Evolutionary conservation across 169 alveolate genomes (phyloP), one percentile per base, ranked within the genome.

Genomic region (Theileria annulata): DNA sequence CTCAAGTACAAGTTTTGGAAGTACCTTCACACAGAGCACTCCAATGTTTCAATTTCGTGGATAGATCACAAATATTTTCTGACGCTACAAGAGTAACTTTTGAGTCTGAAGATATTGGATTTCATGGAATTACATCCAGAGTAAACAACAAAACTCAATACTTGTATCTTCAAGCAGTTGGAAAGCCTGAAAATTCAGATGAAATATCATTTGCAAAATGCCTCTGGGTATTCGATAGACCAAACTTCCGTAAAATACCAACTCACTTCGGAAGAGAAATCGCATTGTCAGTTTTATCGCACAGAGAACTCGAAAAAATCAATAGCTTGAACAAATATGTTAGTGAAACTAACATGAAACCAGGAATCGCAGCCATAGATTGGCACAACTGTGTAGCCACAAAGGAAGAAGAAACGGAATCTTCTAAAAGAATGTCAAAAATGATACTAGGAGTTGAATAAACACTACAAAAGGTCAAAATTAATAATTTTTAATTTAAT

Each of bases 361-460:
- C 76, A 67, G 35, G 75, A 10, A 31, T 31, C 13, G 74, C 62
- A 67, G 89, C 89, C 15, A 47, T 77, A 15, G 86, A 82, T 35
- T 82, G 89, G 89, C 89, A 79, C 12, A 82, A 82, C 56, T 82
- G 89, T 54, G 48, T 64, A 37, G 64, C 86, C 5, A 31, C 51
- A 42, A 60, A 37, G 47, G 82, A 82, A 0, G 66, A 42, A 23
- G 89, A 82, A 31, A 42, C 56, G 13, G 21, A 13, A 3, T 19
- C 49, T 48, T 72, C 86, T n/a, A 64, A 72, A 56, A 19, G 67
- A 1, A 33, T 82, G 47, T 13, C 77, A 21, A 47, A 27, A 2
- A 31, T 48, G 31, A 79, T 79, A n/a, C 25, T 71, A 74, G 37
- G 69, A 21, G 8, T 47, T n/a, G 27, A 54, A 54, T 54, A 54